A percentile compares a stretch with the other conserved stretches of the same genome.
phyloP scores from a whole-genome alignment of 495 filamentous ascomycete species.

The Talaromyces ruber region DNA sequence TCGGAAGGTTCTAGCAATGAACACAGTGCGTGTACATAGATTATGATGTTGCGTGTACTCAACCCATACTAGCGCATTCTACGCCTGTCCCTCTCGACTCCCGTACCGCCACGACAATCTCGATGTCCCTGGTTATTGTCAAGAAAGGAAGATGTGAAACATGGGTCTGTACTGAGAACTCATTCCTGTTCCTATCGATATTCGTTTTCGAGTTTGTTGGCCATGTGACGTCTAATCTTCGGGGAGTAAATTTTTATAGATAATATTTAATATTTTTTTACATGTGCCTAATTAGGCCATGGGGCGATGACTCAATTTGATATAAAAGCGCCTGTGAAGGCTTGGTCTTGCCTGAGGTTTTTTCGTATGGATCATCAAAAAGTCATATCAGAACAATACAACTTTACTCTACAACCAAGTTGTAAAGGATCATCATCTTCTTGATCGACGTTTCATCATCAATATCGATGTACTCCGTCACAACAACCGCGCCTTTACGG shows the following conservation, averaged over 20 bases:
- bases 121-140: background rate
- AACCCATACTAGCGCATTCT: background rate
- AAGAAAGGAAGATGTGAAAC: background rate
- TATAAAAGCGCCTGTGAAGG: slow-evolving; percentile 4
- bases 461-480: slow-evolving; percentile 5
- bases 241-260: background rate
- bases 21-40: background rate
- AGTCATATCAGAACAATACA: background rate
- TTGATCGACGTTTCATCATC: background rate
- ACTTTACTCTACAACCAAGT: background rate
- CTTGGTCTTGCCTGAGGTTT: background rate
- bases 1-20: background rate
- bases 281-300: background rate
- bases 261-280: background rate
- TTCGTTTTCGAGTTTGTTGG: background rate
- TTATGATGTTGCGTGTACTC: background rate
- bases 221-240: slow-evolving; percentile 2
- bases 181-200: background rate
- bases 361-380: background rate
- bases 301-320: background rate
- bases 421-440: background rate
- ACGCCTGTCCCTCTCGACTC: background rate
- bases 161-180: background rate
- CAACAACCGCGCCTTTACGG: slow-evolving; percentile 25
- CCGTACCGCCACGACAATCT: background rate